phyloP scores from a whole-genome alignment of 2,329 filamentous ascomycete species.

The Curvularia spicifera region DNA sequence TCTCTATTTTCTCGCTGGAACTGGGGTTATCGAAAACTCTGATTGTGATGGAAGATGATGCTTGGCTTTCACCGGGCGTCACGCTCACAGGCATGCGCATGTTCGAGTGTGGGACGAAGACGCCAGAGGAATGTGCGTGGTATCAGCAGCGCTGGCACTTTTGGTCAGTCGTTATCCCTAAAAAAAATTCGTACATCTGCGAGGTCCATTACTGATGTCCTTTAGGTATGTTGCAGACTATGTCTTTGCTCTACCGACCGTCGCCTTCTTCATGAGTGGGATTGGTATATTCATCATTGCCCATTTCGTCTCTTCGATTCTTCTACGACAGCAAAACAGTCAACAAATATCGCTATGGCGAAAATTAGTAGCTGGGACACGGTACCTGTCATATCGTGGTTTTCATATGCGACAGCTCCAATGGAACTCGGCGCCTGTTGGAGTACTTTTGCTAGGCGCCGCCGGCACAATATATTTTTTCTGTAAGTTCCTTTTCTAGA shows the following conservation, averaged over 20 bases:
- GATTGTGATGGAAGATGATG: background rate
- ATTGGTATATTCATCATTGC: slow-evolving; percentile 58
- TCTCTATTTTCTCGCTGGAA: background rate
- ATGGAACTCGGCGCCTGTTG: slow-evolving; percentile 41
- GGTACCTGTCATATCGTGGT: slow-evolving; percentile 39
- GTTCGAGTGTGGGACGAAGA: slow-evolving; percentile 46
- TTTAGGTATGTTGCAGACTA: slow-evolving; percentile 61
- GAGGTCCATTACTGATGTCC: background rate
- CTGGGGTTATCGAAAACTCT: background rate
- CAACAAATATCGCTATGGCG: slow-evolving; percentile 16
- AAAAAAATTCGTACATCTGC: background rate
- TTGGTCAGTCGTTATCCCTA: slow-evolving; percentile 47
- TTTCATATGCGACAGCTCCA: slow-evolving; percentile 28
- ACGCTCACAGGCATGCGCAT: slow-evolving; percentile 25
- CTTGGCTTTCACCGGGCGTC: slow-evolving; percentile 31
- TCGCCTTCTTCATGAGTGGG: slow-evolving; percentile 60
- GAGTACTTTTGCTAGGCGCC: slow-evolving; percentile 32
- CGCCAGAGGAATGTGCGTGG: slow-evolving; percentile 55
- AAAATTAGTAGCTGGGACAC: slow-evolving; percentile 25
- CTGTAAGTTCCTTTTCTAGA: slow-evolving; percentile 13
- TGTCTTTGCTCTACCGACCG: slow-evolving; percentile 59
- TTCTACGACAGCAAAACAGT: slow-evolving; percentile 29
- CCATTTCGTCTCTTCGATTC: slow-evolving; percentile 42
- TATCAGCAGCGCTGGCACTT: slow-evolving; percentile 57
- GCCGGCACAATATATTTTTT: slow-evolving; percentile 38